phyloP scores from a whole-genome alignment of 2,329 filamentous ascomycete species.

The Penicillium digitatum region DNA sequence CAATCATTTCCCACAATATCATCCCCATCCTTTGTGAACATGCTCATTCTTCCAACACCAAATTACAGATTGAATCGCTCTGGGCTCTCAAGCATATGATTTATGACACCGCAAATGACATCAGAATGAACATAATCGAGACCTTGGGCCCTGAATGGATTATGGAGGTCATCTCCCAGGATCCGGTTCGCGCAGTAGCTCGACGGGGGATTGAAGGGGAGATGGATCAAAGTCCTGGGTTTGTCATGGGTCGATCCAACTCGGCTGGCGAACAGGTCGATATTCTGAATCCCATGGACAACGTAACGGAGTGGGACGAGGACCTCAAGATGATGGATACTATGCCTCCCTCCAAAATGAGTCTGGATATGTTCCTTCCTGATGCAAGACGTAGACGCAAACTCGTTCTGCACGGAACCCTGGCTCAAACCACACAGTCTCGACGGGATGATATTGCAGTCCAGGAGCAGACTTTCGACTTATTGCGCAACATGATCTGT shows the following conservation, averaged over 20 bases:
- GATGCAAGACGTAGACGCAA: conserved; percentile 41
- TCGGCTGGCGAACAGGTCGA: conserved; percentile 59
- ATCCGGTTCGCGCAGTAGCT: conserved; percentile 36
- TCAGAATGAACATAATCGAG: conserved; percentile 74
- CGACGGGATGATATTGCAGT: conserved; percentile 76
- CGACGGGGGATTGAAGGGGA: conserved; percentile 33
- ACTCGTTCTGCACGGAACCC: conserved; percentile 58
- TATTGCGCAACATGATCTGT: conserved; percentile 84
- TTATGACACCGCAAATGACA: conserved; percentile 63
- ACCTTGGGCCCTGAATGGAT: conserved; percentile 77
- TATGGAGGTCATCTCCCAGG: conserved; percentile 67
- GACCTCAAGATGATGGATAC: conserved; percentile 35
- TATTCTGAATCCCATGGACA: conserved; percentile 52
- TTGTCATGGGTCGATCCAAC: conserved; percentile 55
- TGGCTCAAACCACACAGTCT: conserved; percentile 63
- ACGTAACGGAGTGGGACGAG: conserved; percentile 29
- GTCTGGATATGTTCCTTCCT: conserved; percentile 36
- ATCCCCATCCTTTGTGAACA: conserved; percentile 76
- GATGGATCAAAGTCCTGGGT: conserved; percentile 30
- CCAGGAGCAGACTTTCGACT: conserved; percentile 85
- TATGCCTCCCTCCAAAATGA: conserved; percentile 42
- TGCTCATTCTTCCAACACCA: conserved; percentile 74
- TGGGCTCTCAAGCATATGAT: conserved; percentile 95
- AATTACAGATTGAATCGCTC: conserved; percentile 75
- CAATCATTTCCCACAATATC: conserved; percentile 69